phyloP scores from a whole-genome alignment of 441 rosid species.

The Erysimum cheiri region DNA sequence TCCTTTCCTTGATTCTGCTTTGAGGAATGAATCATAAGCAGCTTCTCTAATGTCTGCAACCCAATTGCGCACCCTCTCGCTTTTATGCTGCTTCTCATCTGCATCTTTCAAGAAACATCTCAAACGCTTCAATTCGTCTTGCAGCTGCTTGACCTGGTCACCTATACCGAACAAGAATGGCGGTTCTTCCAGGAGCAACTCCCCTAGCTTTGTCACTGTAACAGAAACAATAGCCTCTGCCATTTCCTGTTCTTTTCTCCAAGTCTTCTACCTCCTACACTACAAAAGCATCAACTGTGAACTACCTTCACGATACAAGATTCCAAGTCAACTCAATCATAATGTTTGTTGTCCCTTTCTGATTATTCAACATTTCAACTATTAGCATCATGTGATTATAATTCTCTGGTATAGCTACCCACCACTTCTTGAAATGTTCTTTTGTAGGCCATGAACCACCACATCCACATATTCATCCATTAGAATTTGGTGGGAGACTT shows the following conservation, averaged over 20 bases:
- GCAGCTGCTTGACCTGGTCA: conserved; percentile 44
- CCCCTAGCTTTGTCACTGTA: conserved; percentile 44
- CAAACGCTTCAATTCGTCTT: conserved; percentile 42
- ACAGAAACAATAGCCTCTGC: conserved; percentile 44
- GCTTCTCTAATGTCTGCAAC: conserved; percentile 46
- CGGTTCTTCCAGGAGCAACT: conserved; percentile 41
- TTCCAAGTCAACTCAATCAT: conserved; percentile 20
- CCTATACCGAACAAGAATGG: conserved; percentile 36
- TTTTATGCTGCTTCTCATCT: conserved; percentile 41
- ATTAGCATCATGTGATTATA: conserved; percentile 25
- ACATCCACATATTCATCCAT: conserved; percentile 35
- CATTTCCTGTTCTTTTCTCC: conserved; percentile 36
- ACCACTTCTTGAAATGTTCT: conserved; percentile 13
- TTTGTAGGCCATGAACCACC: conserved; percentile 33
- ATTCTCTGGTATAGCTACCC: conserved; percentile 17
- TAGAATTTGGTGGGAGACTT: conserved; percentile 33
- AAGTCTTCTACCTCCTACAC: conserved; percentile 2
- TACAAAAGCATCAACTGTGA: conserved; percentile 15
- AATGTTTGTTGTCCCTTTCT: conserved; percentile 14
- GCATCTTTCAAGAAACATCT: conserved; percentile 47
- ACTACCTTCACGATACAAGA: conserved; percentile 21
- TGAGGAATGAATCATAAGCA: conserved; percentile 41
- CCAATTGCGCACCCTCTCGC: conserved; percentile 42
- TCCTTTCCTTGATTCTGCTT: conserved; percentile 35
- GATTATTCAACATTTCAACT: conserved; percentile 15